Evolutionary conservation across 2,329 filamentous ascomycete genomes (phyloP).

Genomic region (Aspergillus ustus): DNA sequence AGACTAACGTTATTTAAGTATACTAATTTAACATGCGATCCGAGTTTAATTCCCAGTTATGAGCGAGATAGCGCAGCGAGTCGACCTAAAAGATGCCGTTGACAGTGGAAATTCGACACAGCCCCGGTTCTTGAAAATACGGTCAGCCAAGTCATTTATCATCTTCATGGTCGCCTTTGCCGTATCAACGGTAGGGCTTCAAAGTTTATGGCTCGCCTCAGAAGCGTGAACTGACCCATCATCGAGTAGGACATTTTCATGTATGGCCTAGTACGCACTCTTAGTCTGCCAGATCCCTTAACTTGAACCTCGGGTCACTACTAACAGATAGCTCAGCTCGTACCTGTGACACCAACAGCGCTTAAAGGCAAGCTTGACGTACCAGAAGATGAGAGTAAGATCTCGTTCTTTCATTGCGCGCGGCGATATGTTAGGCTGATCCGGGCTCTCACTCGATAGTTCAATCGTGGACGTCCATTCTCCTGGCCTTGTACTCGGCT

Average conservation of each 20-base stretch:
- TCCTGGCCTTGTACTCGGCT: conserved; percentile 73
- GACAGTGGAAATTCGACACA: background rate
- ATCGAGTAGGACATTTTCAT: conserved; percentile 43
- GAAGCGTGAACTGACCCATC: background rate
- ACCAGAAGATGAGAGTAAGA: conserved; percentile 28
- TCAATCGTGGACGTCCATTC: conserved; percentile 72
- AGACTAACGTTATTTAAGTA: too few relatives aligned
- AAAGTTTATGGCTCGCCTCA: background rate
- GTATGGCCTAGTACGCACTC: conserved; percentile 41
- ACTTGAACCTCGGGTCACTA: too few relatives aligned
- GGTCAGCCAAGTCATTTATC: conserved; percentile 33
- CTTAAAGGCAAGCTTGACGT: conserved; percentile 58
- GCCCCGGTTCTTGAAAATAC: background rate
- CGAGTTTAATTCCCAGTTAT: too few relatives aligned
- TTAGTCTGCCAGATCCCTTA: too few relatives aligned
- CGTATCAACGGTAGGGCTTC: conserved; percentile 42
- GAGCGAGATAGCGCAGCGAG: too few relatives aligned
- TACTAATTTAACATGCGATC: too few relatives aligned
- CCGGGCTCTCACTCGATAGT: conserved; percentile 37
- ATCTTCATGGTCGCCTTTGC: conserved; percentile 45
- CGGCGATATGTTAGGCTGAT: background rate
- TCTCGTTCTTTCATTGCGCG: background rate
- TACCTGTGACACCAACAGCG: conserved; percentile 74
- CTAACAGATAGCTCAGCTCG: conserved; percentile 48
- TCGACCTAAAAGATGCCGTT: too few relatives aligned